phyloP scores from a whole-genome alignment of 306 rosid species.

The Trifolium repens region DNA sequence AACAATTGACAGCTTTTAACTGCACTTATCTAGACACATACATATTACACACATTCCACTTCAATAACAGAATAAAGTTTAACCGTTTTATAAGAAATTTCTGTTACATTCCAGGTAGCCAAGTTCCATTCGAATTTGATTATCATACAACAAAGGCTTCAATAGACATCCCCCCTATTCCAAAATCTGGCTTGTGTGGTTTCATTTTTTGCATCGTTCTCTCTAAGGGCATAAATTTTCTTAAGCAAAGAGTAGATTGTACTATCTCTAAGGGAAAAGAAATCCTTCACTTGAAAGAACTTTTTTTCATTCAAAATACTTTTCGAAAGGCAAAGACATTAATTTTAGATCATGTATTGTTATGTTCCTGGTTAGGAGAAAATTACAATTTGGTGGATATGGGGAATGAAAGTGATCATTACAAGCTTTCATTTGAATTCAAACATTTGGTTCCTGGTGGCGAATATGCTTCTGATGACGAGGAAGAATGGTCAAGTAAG shows the following conservation, averaged over 20 bases:
- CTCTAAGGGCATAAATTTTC: not conserved
- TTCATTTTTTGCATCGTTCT: conserved; percentile 1
- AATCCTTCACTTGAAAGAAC: no score
- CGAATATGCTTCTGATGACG: no score
- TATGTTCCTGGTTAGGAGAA: no score
- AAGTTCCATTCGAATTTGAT: not conserved
- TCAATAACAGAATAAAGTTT: not conserved
- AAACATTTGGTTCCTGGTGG: no score
- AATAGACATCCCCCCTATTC: not conserved
- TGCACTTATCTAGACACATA: not conserved
- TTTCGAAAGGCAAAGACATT: not conserved
- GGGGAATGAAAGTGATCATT: no score
- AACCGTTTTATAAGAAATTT: no score
- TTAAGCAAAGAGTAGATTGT: no score
- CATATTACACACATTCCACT: not conserved
- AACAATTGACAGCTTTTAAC: not conserved
- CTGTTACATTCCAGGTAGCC: not conserved
- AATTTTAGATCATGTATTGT: not conserved
- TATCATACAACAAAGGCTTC: not conserved
- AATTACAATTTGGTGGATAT: no score
- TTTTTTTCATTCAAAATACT: no score
- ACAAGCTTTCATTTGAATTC: no score
- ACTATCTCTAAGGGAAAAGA: no score
- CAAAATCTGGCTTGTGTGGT: not conserved
- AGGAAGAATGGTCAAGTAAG: no score